A percentile compares a stretch with the other conserved stretches of the same genome.
phyloP scores from a whole-genome alignment of 768 basidiomycete genomes.

The Fomitopsis pulvina region DNA sequence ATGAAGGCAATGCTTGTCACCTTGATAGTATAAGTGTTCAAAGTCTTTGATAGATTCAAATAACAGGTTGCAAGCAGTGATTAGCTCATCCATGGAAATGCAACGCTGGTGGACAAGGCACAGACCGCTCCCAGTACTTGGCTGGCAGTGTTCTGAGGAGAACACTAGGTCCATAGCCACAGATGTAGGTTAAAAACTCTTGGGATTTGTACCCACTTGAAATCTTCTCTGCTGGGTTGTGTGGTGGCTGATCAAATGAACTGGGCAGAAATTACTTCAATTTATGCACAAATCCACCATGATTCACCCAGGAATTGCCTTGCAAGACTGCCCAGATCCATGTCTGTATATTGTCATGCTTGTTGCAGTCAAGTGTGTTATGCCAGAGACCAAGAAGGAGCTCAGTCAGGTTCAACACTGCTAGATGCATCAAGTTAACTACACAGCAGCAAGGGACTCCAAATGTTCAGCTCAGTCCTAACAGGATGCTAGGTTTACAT shows the following conservation, averaged over 20 bases:
- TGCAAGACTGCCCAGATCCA: conserved; percentile 28
- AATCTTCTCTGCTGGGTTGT: conserved; percentile 34
- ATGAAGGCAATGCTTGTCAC: conserved; percentile 22
- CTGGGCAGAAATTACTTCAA: conserved; percentile 29
- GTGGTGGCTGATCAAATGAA: conserved; percentile 35
- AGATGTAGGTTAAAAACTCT: conserved; percentile 20
- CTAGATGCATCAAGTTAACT: conserved; percentile 34
- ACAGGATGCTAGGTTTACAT: conserved; percentile 28
- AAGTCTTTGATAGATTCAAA: conserved; percentile 26
- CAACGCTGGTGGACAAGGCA: conserved; percentile 15
- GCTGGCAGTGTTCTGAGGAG: conserved; percentile 19
- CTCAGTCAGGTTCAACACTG: conserved; percentile 30
- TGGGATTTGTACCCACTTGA: conserved; percentile 25
- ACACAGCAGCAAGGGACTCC: conserved; percentile 25
- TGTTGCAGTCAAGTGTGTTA: conserved; percentile 18
- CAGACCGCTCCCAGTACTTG: conserved; percentile 19
- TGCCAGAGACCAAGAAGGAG: conserved; percentile 29
- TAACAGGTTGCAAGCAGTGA: conserved; percentile 15
- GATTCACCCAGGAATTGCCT: conserved; percentile 26
- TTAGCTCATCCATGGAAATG: conserved; percentile 13
- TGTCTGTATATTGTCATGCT: conserved; percentile 11
- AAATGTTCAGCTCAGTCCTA: conserved; percentile 19
- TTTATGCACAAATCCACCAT: conserved; percentile 28
- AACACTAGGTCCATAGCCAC: conserved; percentile 18
- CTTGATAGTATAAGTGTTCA: conserved; percentile 30